Evolutionary conservation across 805 yeast genomes (phyloP).

Genomic region (Candida odintsovae): DNA sequence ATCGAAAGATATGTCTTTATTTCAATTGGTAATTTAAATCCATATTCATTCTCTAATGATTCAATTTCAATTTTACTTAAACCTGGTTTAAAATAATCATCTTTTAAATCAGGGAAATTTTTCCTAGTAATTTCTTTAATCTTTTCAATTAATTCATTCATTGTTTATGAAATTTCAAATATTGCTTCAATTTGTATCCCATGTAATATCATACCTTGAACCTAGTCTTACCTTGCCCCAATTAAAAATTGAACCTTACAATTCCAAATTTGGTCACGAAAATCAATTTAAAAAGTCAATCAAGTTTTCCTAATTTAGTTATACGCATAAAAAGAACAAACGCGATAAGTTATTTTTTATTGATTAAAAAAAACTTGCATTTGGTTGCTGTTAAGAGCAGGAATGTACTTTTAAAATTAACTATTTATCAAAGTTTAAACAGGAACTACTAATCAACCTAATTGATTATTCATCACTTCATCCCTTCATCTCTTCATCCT

Average conservation of each 20-base stretch:
- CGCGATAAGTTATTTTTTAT: not conserved
- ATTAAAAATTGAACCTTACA: too few relatives aligned
- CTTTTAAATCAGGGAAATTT: slow-evolving; percentile 1
- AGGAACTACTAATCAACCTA: too few relatives aligned
- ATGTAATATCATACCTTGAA: not conserved
- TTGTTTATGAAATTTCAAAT: too few relatives aligned
- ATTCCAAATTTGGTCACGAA: not conserved
- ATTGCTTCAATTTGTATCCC: too few relatives aligned
- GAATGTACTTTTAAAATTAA: too few relatives aligned
- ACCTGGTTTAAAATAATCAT: slow-evolving; percentile 3
- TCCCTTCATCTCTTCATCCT: too few relatives aligned
- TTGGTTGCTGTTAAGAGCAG: not conserved
- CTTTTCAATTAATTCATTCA: not conserved
- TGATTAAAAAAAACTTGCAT: not conserved
- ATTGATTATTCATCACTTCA: too few relatives aligned
- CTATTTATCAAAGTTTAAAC: too few relatives aligned
- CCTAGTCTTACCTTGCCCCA: not conserved
- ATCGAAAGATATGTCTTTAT: not conserved
- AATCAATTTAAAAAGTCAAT: not conserved
- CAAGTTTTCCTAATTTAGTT: not conserved
- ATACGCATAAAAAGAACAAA: not conserved
- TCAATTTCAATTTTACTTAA: not conserved
- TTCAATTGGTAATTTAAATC: slow-evolving; percentile 1
- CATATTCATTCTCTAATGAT: not conserved
- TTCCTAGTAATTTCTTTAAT: slow-evolving; percentile 2